phyloP scores from a whole-genome alignment of 495 filamentous ascomycete species.

The Aspergillus nanangensis region DNA sequence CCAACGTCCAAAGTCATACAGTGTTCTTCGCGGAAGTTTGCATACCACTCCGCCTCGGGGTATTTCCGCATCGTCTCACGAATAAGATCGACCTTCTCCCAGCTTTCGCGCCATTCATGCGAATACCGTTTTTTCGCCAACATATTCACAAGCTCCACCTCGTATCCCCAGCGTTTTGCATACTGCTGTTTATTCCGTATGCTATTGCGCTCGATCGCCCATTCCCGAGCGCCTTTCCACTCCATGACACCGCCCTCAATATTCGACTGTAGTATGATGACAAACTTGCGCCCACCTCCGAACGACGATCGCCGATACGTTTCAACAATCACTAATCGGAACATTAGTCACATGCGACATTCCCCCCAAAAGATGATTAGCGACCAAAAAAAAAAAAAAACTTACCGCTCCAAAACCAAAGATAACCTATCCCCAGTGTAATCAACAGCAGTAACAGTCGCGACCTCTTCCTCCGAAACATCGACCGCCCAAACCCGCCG shows the following conservation, averaged over 20 bases:
- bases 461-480: slow-evolving; percentile 52
- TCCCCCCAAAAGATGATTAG: too few relatives aligned
- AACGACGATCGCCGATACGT: slow-evolving; percentile 55
- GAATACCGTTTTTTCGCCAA: slow-evolving; percentile 97
- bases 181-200: slow-evolving; percentile 92
- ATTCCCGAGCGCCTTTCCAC: slow-evolving; percentile 95
- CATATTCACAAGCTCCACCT: slow-evolving; percentile 96
- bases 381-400: slow-evolving; percentile 40
- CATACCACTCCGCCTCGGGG: slow-evolving; percentile 95
- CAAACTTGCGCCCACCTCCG: slow-evolving; percentile 85
- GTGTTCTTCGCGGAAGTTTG: too few relatives aligned
- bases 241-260: slow-evolving; percentile 97
- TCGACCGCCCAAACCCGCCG: slow-evolving; percentile 32
- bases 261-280: slow-evolving; percentile 92
- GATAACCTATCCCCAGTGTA: slow-evolving; percentile 56
- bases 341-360: background rate
- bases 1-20: background rate
- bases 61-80: slow-evolving; percentile 89
- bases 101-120: slow-evolving; percentile 98
- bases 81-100: slow-evolving; percentile 97
- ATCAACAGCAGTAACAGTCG: slow-evolving; percentile 53
- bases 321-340: slow-evolving; percentile 28
- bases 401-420: slow-evolving; percentile 56
- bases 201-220: slow-evolving; percentile 96
- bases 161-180: slow-evolving; percentile 84